Evolutionary conservation across 352 stramenopile species (phyloP), one percentile per base, ranked within the genome.

Genomic region (Globisporangium lucens): DNA sequence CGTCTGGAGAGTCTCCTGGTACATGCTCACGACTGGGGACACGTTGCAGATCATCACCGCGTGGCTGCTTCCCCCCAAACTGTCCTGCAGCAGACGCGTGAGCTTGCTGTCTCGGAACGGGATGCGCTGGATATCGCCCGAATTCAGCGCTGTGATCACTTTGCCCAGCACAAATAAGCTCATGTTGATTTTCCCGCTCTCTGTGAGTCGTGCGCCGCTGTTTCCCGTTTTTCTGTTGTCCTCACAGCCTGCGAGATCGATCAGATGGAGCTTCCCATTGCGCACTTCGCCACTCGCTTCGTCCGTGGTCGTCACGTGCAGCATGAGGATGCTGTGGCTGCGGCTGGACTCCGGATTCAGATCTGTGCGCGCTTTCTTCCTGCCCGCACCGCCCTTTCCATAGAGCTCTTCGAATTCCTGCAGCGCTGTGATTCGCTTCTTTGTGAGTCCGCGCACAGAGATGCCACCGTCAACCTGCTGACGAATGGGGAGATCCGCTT

Each of bases 301-400:
- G 57, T 79, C 72, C 3, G 30, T 61, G 0, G 66, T 62, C 1
- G 57, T 65, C 29, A 73, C 77, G 47, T 81, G 70, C 30, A 97
- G 73, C 58, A 83, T 90, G 13, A 98, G 62, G 38, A 98, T 91
- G 51, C 83, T 83, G 61, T 98, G 91, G 52, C 78, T 91, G 22
- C 90, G 75, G 62, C 72, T 93, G 63, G 76, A 90, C 43, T 84
- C 73, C 0, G 80, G 66, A 70, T 97, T 96, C 30, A 91, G 63
- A 9, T 90, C 75, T 0, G 89, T 97, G 17, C 67, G 61, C 9
- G 66, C 67, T 10, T 69, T 70, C 36, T 73, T 66, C 8, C 75
- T 76, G 58, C 60, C 66, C 4, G 55, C 68, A 46, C 61, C 74
- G 12, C 75, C 72, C 17, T 52, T 49, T 6, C 71, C 66, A 35